Base-by-base conservation (phyloP, 2,329 filamentous ascomycete genomes). In the Scedosporium boydii region DNA sequence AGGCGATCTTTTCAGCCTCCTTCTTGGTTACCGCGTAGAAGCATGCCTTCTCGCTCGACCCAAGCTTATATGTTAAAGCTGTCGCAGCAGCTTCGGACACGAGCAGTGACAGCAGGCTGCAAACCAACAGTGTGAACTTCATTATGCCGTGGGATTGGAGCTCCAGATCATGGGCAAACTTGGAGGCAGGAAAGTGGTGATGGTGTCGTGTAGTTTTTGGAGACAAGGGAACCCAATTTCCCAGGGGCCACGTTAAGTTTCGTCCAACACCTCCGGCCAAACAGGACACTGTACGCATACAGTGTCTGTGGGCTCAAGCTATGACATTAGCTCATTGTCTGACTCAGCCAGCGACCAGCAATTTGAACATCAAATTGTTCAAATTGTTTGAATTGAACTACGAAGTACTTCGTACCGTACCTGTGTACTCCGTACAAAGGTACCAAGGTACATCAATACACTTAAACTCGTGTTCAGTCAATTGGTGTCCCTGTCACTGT, bases 21-120 rank as follows among this genome's bases (percentile, higher is more conserved):
- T 89, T 85, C 67, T 92, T 86, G 62, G 93, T 88, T 68, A 86
- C 80, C 63, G 90, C 85, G 75, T 90, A 97, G 85, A 99, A 99
- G 81, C 95, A 99, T 64, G 95, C 91, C 77, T 90, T 92, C 81
- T 98, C 95, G 79, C 96, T 90, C 59, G 95, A 90, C 60, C 82
- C 78, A 57, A 99, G 82, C 77, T 93, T 91, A 82, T 97, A 99
- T 58, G 95, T 99, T 72, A 99, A 82, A 48, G 95, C 93, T 4
- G 95, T 99, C 44, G 91, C 92, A 61, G 89, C 87, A 61, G 88
- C 89, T 64, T 89, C 79, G 64, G 88, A 87, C 63, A 86, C 78
- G 66, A 90, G 76, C 70, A 82, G 86, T 78, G 89, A 89, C 74
- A 96, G 73, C 61, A 95, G 82, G 78, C 88, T 85, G 69, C 83